These are phyloP conservation scores for Ascochyta lentis DNA, from an alignment of 2,329 filamentous ascomycete species.

Conservation along the genomic window DNA sequence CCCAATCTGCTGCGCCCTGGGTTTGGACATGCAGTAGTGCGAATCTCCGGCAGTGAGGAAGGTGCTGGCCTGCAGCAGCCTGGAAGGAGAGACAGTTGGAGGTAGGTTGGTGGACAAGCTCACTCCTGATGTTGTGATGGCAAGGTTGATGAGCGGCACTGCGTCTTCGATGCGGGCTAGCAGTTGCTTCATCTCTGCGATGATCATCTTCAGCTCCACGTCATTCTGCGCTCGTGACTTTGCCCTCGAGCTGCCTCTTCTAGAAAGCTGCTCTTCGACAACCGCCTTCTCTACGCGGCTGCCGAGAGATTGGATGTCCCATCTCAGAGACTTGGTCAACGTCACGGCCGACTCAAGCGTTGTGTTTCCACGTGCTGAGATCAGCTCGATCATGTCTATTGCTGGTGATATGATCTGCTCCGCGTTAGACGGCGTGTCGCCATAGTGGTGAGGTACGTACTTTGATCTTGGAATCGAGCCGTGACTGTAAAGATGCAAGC, in stretches of 20 bases:
- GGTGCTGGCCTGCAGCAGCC: conserved; percentile 89
- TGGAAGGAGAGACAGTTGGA: conserved; percentile 84
- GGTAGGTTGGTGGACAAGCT: conserved; percentile 82
- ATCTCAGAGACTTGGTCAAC: conserved; percentile 81
- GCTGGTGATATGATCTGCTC: conserved; percentile 81
- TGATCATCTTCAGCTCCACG: conserved; percentile 71
- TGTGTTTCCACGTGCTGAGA: conserved; percentile 77
- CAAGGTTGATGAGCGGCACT: conserved; percentile 88
- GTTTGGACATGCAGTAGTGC: conserved; percentile 73
- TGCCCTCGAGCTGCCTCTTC: conserved; percentile 53
- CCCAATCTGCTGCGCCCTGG: conserved; percentile 77
- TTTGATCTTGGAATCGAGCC: conserved; percentile 84
- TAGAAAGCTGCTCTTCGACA: conserved; percentile 63
- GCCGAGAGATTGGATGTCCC: conserved; percentile 82
- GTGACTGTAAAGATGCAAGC: conserved; percentile 72
- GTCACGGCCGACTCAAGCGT: conserved; percentile 84
- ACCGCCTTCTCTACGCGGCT: conserved; percentile 75
- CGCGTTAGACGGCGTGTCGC: conserved; percentile 2
- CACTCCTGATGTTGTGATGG: conserved; percentile 91
- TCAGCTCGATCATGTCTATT: conserved; percentile 91
- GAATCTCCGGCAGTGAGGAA: conserved; percentile 87
- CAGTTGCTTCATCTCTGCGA: conserved; percentile 76
- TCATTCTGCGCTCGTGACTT: conserved; percentile 64
- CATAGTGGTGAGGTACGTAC: conserved; percentile 52
- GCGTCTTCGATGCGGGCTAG: conserved; percentile 85